A percentile compares a stretch with the other conserved stretches of the same genome.
These are phyloP conservation scores for Luffa aegyptiaca DNA, from an alignment of 306 rosid genomes.

Conservation along the genomic window DNA sequence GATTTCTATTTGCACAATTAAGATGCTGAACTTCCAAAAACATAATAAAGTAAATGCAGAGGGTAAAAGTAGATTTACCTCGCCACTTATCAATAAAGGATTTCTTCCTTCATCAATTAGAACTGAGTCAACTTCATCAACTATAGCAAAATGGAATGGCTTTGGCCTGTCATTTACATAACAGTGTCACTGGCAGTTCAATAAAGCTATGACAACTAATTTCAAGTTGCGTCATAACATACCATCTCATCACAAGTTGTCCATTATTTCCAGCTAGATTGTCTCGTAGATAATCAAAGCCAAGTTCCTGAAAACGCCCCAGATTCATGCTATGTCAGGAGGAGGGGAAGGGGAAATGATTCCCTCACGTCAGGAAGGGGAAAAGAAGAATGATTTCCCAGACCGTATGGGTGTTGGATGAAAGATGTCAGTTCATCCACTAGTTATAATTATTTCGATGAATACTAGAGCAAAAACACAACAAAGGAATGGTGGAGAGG, in stretches of 20 bases:
- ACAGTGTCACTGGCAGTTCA: conserved; percentile 8
- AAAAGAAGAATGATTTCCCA: neutral
- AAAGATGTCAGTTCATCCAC: conserved; percentile 10
- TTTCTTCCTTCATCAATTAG: conserved; percentile 96
- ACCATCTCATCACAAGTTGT: conserved; percentile 98
- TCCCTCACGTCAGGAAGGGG: neutral
- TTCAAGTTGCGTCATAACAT: conserved; percentile 17
- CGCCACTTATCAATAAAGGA: conserved; percentile 92
- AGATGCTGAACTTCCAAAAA: conserved; percentile 7
- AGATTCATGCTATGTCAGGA: conserved; percentile 12
- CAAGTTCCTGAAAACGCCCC: conserved; percentile 63
- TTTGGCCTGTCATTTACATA: conserved; percentile 61
- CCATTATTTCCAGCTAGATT: conserved; percentile 82
- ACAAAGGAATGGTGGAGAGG: neutral
- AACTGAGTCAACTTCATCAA: conserved; percentile 95
- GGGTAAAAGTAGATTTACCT: conserved; percentile 36
- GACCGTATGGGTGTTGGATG: neutral
- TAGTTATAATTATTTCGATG: neutral
- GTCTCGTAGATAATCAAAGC: conserved; percentile 94
- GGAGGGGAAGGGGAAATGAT: neutral
- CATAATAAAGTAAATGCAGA: neutral
- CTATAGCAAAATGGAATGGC: conserved; percentile 95
- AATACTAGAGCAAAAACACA: neutral
- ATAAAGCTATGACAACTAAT: neutral
- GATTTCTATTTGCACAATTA: conserved; percentile 5